phyloP scores from a whole-genome alignment of 805 yeast species.

The Saturnispora galanensis region DNA sequence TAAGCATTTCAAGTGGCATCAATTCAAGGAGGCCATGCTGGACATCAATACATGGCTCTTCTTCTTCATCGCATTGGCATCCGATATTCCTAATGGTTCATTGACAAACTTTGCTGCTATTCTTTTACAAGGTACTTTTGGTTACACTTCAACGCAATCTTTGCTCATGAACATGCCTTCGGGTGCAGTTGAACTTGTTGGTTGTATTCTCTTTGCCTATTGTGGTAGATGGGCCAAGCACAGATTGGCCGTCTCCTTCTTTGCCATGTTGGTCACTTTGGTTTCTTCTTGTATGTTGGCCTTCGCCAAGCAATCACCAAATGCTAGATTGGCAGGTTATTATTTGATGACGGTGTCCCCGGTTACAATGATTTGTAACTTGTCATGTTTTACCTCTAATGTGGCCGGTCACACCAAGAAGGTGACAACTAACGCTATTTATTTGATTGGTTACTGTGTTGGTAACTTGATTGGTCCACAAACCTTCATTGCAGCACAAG shows the following conservation, averaged over 20 bases:
- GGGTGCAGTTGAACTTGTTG: constrained; percentile 25
- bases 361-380: constrained; percentile 23
- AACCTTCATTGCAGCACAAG: constrained; percentile 45
- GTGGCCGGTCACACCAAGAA: constrained; percentile 73
- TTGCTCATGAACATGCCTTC: constrained; percentile 20
- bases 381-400: constrained; percentile 34
- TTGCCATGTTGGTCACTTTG: constrained; percentile 12
- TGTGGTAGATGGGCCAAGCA: constrained; percentile 19
- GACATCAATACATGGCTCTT: too few species aligned
- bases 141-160: constrained; percentile 19
- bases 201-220: constrained; percentile 25
- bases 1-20: too few species aligned
- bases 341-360: constrained; percentile 21
- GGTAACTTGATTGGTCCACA: constrained; percentile 71
- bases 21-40: too few species aligned
- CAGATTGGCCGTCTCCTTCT: constrained; percentile 17
- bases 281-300: constrained; percentile 15
- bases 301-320: constrained; percentile 12
- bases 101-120: constrained; percentile 39
- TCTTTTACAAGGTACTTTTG: constrained; percentile 24
- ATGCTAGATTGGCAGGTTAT: constrained; percentile 22
- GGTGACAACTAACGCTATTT: constrained; percentile 46
- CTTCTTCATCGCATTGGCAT: too few species aligned
- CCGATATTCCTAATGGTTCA: too few species aligned
- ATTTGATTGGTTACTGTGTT: constrained; percentile 54